A percentile compares a stretch with the other conserved stretches of the same genome.
Evolutionary conservation across 2,329 filamentous ascomycete species (phyloP).

Genomic region (Fusarium sp.): DNA sequence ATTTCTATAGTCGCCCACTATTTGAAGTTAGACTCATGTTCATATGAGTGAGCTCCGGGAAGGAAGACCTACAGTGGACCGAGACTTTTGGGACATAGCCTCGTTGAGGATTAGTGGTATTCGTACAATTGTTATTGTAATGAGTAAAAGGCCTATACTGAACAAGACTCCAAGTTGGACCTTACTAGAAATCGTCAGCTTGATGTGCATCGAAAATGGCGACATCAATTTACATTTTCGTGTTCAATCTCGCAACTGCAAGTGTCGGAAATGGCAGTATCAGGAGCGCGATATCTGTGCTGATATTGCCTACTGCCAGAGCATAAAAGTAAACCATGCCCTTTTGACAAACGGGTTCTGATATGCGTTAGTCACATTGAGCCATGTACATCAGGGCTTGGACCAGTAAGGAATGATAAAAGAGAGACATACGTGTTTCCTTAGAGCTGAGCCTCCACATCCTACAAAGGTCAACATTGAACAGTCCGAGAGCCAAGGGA

Average conservation of each 20-base stretch:
- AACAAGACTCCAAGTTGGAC: constrained; percentile 39
- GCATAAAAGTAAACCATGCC: constrained; percentile 39
- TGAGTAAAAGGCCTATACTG: constrained; percentile 40
- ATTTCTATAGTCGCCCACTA: constrained; percentile 48
- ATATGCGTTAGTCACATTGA: neutral
- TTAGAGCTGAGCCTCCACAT: constrained; percentile 14
- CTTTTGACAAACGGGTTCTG: constrained; percentile 15
- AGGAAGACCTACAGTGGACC: constrained; percentile 40
- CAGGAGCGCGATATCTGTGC: constrained; percentile 45
- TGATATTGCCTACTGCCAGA: constrained; percentile 44
- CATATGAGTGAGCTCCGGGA: accelerated
- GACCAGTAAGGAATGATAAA: no score
- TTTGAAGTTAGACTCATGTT: neutral
- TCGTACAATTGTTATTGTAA: constrained; percentile 44
- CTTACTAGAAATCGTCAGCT: neutral
- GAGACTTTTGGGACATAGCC: constrained; percentile 44
- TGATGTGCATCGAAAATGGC: no score
- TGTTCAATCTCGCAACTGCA: constrained; percentile 9
- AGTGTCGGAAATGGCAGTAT: constrained; percentile 45
- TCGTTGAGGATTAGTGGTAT: constrained; percentile 45
- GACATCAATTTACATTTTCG: constrained; percentile 3
- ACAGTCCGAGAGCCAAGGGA: accelerated
- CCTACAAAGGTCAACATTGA: neutral
- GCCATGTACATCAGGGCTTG: neutral
- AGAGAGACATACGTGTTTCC: neutral